Base-by-base conservation (phyloP, 2,329 filamentous ascomycete species). In the Xylaria sp. region DNA sequence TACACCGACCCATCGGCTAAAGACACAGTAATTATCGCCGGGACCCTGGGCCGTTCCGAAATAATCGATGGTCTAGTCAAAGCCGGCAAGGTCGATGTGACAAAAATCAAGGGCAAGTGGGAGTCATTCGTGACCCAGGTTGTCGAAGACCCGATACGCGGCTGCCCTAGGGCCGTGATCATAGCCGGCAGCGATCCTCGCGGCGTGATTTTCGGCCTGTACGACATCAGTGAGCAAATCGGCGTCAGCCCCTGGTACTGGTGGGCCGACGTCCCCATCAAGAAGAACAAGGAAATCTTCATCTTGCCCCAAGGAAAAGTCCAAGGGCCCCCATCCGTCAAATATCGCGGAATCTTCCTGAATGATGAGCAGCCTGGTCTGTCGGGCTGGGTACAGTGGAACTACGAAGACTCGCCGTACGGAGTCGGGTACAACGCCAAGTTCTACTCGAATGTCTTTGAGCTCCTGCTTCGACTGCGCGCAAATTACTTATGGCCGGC, bases 401-500 rank as follows among this genome's bases (percentile, higher is more conserved):
- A 79, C 72, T 84, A 80, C 73, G 72, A 77, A 5, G 80, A 84
- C 64, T 83, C 82, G 0, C 80, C 79, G n/a, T 82, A 81, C 66
- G 80, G 83, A 39, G 80, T 79, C 4, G 84, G 83, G 1, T 86
- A 84, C 69, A 87, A 87, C 65, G 82, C 86, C n/a, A 84, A 86
- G 3, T 92, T 93, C 77, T 92, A 93, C 78, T 81, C 85, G 3
- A 85, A 86, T 21, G 87, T 93, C 21, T 93, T 92, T 69, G 92
- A 93, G 79, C 82, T 93, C 1, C 80, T 93, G 1, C 85, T 93
- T 5, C 85, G 92, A 6, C 83, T 92, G 32, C 85, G 88, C 45
- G 91, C 91, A 17, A 93, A 93, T 78, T 93, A 93, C 74, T 81
- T 93, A 58, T 93, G 92, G 91, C 92, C 91, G 0, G 86, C 90